Evolutionary conservation across 148 eudicot species (phyloP).

Genomic region (Cornus florida): DNA sequence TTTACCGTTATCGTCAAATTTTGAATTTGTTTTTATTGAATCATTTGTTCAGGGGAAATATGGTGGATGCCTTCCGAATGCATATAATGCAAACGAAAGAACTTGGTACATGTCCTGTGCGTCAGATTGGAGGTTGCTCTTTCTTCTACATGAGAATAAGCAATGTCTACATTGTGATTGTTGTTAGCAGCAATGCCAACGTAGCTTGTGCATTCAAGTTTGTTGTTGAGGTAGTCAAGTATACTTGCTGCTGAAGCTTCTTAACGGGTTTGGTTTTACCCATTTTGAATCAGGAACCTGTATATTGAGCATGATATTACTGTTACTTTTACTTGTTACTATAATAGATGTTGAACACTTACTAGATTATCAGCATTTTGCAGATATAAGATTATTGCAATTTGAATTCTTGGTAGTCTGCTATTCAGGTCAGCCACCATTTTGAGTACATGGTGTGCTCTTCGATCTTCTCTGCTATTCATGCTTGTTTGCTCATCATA

Average conservation of each 20-base stretch:
- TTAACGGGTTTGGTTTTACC: conserved; percentile 1
- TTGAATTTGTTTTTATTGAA: conserved; percentile 6
- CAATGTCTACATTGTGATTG: conserved; percentile 98
- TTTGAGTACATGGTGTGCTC: background rate
- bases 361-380: background rate
- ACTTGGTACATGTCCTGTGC: conserved; percentile 96
- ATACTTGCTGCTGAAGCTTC: conserved; percentile 14
- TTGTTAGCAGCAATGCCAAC: conserved; percentile 99
- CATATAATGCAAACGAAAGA: conserved; percentile 99
- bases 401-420: background rate
- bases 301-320: background rate
- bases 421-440: background rate
- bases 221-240: conserved; percentile 76
- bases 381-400: background rate
- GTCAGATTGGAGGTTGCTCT: conserved; percentile 98
- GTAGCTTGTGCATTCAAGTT: conserved; percentile 99
- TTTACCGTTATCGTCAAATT: background rate
- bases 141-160: conserved; percentile 97
- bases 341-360: background rate
- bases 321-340: background rate
- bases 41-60: conserved; percentile 68
- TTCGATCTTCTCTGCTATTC: background rate
- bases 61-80: conserved; percentile 98
- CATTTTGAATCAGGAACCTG: background rate
- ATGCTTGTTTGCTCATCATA: background rate